phyloP scores from a whole-genome alignment of 306 rosid species.

The Acacia acuminata region DNA sequence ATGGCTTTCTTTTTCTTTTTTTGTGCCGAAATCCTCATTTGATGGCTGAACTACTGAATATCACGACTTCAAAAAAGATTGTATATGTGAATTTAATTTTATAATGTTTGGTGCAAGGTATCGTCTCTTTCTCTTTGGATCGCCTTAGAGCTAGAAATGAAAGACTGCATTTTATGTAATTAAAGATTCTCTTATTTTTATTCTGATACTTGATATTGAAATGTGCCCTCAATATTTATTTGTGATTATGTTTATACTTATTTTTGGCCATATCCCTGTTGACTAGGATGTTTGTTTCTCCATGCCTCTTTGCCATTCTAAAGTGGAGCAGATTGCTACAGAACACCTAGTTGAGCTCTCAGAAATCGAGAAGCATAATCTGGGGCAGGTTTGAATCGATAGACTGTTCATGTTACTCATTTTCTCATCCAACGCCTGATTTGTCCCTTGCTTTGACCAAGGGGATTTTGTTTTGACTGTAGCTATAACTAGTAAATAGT shows the following conservation, averaged over 20 bases:
- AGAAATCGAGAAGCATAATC: slow-evolving; percentile 86
- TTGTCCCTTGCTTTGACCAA: slow-evolving; percentile 9
- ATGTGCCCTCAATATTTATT: background rate
- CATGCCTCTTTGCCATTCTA: slow-evolving; percentile 92
- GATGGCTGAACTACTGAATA: background rate
- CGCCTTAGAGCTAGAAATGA: background rate
- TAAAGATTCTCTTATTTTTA: background rate
- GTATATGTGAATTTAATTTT: background rate
- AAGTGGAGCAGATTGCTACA: slow-evolving; percentile 72
- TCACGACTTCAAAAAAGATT: background rate
- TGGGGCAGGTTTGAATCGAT: slow-evolving; percentile 77
- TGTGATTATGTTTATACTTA: slow-evolving; percentile 15
- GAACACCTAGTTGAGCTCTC: slow-evolving; percentile 95
- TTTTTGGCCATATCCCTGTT: slow-evolving; percentile 29
- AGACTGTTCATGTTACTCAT: slow-evolving; percentile 2
- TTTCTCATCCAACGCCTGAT: slow-evolving; percentile 18
- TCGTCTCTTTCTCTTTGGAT: background rate
- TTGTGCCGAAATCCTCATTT: background rate
- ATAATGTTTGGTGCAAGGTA: background rate
- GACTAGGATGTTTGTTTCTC: slow-evolving; percentile 79
- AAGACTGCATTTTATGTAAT: background rate
- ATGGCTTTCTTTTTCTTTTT: background rate
- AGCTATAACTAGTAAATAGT: background rate
- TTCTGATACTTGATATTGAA: background rate
- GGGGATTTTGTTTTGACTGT: slow-evolving; percentile 14